phyloP scores from a whole-genome alignment of 176 grass and related monocot genomes.

The Ensete glaucum region DNA sequence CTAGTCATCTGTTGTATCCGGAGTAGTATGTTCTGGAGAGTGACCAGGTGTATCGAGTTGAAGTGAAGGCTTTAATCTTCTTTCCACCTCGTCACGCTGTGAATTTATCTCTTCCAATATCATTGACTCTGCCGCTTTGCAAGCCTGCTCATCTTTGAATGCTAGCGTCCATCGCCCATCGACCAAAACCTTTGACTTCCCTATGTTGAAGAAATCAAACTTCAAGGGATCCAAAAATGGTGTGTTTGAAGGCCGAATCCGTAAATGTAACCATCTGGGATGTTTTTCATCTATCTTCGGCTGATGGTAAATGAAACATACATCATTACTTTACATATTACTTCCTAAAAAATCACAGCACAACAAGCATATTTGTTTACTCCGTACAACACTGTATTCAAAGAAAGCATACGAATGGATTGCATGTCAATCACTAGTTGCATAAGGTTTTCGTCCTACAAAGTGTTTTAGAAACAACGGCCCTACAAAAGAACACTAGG shows the following conservation, averaged over 20 bases:
- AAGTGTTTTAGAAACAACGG: no score
- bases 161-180: slow-evolving; percentile 97
- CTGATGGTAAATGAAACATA: slow-evolving; percentile 40
- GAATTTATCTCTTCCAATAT: slow-evolving; percentile 57
- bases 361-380: not conserved
- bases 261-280: slow-evolving; percentile 84
- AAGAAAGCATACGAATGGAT: not conserved
- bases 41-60: slow-evolving; percentile 27
- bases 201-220: slow-evolving; percentile 35
- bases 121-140: slow-evolving; percentile 61
- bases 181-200: slow-evolving; percentile 66
- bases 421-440: not conserved
- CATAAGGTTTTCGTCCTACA: no score
- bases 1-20: not conserved
- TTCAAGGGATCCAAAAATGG: slow-evolving; percentile 79
- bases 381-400: not conserved
- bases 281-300: slow-evolving; percentile 79
- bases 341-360: not conserved
- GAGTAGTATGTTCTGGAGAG: not conserved
- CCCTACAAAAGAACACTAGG: no score
- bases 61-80: slow-evolving; percentile 51
- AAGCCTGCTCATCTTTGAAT: slow-evolving; percentile 64
- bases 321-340: not conserved
- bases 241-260: slow-evolving; percentile 64
- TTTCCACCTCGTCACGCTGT: slow-evolving; percentile 40